phyloP scores from a whole-genome alignment of 352 stramenopile genomes.

The Phytophthora tubulina region DNA sequence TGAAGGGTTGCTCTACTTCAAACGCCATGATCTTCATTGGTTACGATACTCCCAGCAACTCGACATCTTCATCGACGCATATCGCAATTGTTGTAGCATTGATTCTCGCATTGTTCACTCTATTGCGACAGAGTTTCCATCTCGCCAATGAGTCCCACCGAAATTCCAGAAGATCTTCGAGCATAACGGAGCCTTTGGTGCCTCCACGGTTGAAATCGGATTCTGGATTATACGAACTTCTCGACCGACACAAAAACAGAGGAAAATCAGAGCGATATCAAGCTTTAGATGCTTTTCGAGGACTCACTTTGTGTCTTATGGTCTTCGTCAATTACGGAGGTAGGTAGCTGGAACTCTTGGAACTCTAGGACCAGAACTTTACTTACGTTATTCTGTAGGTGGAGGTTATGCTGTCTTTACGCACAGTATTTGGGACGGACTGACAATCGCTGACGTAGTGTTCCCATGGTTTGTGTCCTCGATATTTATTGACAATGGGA shows the following conservation, averaged over 20 bases:
- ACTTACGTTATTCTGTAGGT: conserved; percentile 35
- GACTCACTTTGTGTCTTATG: conserved; percentile 81
- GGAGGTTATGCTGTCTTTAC: conserved; percentile 69
- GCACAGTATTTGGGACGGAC: conserved; percentile 83
- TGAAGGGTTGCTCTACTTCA: no score
- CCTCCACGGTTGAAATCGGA: conserved; percentile 25
- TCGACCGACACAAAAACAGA: conserved; percentile 15
- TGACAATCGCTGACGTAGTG: conserved; percentile 76
- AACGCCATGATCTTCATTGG: neutral
- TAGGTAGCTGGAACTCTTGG: neutral
- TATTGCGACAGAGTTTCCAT: conserved; percentile 23
- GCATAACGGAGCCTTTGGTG: conserved; percentile 23
- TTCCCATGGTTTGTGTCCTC: conserved; percentile 72
- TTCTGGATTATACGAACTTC: conserved; percentile 12
- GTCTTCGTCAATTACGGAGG: conserved; percentile 92
- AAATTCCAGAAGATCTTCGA: conserved; percentile 18
- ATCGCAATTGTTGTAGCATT: neutral
- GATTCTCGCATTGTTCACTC: neutral
- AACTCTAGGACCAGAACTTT: neutral
- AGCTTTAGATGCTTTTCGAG: conserved; percentile 78
- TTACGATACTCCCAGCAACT: no score
- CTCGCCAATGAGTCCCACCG: conserved; percentile 2
- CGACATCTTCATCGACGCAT: neutral
- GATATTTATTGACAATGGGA: neutral
- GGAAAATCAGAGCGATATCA: conserved; percentile 34